Conservation (phyloP, 352 stramenopile genomes). For the Phytophthora citricola region DNA sequence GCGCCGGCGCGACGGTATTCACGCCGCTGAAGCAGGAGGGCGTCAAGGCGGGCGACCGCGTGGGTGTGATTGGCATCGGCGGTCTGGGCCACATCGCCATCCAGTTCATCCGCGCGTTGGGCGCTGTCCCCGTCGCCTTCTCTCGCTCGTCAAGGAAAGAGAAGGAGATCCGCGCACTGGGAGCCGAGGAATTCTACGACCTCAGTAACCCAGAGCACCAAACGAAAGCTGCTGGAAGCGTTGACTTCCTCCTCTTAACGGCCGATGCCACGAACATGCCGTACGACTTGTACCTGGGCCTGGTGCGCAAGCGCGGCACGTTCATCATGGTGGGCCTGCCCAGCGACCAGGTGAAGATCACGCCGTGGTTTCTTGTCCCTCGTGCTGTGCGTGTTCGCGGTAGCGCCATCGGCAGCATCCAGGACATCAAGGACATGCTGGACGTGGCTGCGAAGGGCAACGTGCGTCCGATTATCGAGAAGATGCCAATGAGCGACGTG, state of each 20-base stretch:
- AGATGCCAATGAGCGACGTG: no score
- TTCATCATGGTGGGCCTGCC: conserved; percentile 41
- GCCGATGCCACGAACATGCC: conserved; percentile 42
- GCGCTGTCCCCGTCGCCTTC: conserved; percentile 17
- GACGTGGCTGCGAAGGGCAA: no score
- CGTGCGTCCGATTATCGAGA: no score
- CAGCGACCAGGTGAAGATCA: conserved; percentile 52
- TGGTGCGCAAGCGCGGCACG: conserved; percentile 24
- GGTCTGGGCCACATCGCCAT: conserved; percentile 38
- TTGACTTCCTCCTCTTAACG: conserved; percentile 39
- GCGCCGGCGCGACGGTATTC: conserved; percentile 20
- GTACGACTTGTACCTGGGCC: conserved; percentile 38
- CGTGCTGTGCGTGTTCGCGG: conserved; percentile 15
- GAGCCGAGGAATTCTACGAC: conserved; percentile 25
- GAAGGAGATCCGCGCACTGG: conserved; percentile 16
- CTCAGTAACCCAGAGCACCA: conserved; percentile 21
- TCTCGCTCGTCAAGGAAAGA: conserved; percentile 22
- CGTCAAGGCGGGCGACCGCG: conserved; percentile 24
- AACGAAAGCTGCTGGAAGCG: conserved; percentile 32
- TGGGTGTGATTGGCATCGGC: conserved; percentile 51
- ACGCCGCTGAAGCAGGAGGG: conserved; percentile 28
- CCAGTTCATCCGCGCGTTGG: conserved; percentile 56
- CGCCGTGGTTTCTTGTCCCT: conserved; percentile 29
- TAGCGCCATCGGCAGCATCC: conserved; percentile 19
- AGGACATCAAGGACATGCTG: conserved; percentile 14